These are phyloP conservation scores for Candolleomyces aberdarensis DNA, from an alignment of 768 basidiomycete genomes.

Conservation along the genomic window DNA sequence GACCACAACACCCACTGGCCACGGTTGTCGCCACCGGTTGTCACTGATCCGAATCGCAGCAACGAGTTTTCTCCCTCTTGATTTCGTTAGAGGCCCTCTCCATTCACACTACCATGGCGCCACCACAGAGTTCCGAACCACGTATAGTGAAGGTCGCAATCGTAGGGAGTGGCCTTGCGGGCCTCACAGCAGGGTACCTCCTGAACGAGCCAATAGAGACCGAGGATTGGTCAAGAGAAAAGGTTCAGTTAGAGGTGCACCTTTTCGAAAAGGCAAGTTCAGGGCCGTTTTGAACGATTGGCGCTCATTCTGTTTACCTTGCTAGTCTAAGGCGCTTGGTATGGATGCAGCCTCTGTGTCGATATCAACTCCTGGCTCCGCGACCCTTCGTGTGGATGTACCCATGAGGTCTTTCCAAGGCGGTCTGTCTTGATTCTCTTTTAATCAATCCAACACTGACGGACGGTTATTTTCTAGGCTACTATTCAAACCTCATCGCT, in stretches of 20 bases:
- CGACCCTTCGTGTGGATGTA: constrained; percentile 62
- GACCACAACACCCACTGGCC: too few relatives aligned
- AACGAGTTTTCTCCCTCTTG: neutral
- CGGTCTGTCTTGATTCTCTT: constrained; percentile 36
- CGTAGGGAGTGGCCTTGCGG: constrained; percentile 71
- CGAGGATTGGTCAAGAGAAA: constrained; percentile 10
- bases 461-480: constrained; percentile 42
- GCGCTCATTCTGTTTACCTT: neutral
- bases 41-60: neutral
- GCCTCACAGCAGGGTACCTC: constrained; percentile 65
- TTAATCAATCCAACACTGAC: neutral
- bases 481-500: constrained; percentile 67
- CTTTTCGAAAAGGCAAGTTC: constrained; percentile 61
- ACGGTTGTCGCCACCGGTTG: too few relatives aligned
- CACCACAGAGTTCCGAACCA: constrained; percentile 16
- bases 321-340: constrained; percentile 52
- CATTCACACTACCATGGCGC: neutral
- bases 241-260: constrained; percentile 61
- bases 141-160: constrained; percentile 61
- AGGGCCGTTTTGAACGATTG: constrained; percentile 16
- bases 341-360: constrained; percentile 68
- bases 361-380: constrained; percentile 31
- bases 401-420: constrained; percentile 84
- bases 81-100: neutral
- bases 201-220: constrained; percentile 34